These are phyloP conservation scores for Cyberlindnera mrakii DNA, from an alignment of 805 yeast species.

Conservation along the genomic window DNA sequence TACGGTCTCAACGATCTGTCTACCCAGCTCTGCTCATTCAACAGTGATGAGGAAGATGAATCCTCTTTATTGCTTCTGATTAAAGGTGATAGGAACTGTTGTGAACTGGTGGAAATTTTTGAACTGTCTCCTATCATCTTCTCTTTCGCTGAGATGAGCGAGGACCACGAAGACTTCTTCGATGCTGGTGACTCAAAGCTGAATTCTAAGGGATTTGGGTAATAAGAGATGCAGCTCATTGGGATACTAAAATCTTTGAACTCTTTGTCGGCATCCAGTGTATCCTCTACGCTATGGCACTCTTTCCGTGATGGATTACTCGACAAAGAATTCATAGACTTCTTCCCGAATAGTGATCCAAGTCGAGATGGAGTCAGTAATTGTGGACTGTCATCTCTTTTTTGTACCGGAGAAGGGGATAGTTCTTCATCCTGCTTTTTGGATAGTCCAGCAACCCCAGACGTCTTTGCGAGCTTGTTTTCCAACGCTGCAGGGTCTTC, in stretches of 20 bases:
- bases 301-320: constrained; percentile 9
- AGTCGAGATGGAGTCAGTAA: neutral
- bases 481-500: no score
- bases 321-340: neutral
- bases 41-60: neutral
- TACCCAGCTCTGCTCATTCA: neutral
- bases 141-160: neutral
- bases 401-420: no score
- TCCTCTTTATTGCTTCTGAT: neutral
- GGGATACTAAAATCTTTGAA: constrained; percentile 16
- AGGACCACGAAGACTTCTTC: neutral
- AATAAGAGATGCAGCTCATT: constrained; percentile 3
- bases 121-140: no score
- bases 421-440: no score
- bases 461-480: no score
- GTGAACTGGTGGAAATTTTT: no score
- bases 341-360: constrained; percentile 4
- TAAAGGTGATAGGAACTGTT: neutral
- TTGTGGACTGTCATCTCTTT: no score
- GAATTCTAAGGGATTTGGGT: constrained; percentile 3
- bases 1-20: neutral
- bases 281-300: constrained; percentile 22
- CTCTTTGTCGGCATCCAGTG: constrained; percentile 19
- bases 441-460: no score
- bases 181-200: constrained; percentile 7